These are phyloP conservation scores for Barbatosphaeria neglecta DNA, from an alignment of 495 filamentous ascomycete species.

Conservation along the genomic window DNA sequence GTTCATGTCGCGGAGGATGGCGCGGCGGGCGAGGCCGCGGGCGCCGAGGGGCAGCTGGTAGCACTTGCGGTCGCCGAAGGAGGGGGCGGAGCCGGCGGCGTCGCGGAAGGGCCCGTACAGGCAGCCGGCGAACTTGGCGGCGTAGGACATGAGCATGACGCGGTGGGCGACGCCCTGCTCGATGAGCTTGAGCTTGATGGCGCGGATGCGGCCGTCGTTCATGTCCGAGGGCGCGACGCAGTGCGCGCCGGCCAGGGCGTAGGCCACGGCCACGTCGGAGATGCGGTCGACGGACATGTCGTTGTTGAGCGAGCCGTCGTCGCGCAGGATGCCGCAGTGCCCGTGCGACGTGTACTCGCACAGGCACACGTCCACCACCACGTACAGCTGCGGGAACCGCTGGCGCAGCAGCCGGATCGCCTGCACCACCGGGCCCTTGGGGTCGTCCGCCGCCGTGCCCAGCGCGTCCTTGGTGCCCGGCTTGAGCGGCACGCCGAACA, in stretches of 20 bases:
- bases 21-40: slow-evolving; percentile 83
- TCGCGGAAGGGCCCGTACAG: slow-evolving; percentile 96
- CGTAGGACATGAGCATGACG: slow-evolving; percentile 89
- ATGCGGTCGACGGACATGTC: slow-evolving; percentile 83
- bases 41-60: slow-evolving; percentile 92
- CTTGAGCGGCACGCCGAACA: slow-evolving; percentile 85
- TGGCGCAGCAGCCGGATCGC: slow-evolving; percentile 71
- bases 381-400: slow-evolving; percentile 77
- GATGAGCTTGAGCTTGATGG: slow-evolving; percentile 93
- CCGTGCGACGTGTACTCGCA: slow-evolving; percentile 99
- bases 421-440: slow-evolving; percentile 79
- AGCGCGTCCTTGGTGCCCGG: slow-evolving; percentile 76
- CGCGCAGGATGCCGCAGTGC: slow-evolving; percentile 87
- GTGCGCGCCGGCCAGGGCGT: slow-evolving; percentile 86
- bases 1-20: slow-evolving; percentile 76
- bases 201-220: slow-evolving; percentile 94
- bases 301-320: slow-evolving; percentile 90
- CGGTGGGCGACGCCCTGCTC: slow-evolving; percentile 83
- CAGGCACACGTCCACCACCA: slow-evolving; percentile 85
- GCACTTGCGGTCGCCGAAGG: slow-evolving; percentile 89
- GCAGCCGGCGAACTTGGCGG: slow-evolving; percentile 92
- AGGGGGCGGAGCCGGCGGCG: slow-evolving; percentile 82
- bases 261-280: slow-evolving; percentile 83
- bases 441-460: slow-evolving; percentile 89
- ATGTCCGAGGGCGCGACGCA: slow-evolving; percentile 96